Evolutionary conservation across 169 alveolate species (phyloP).

Genomic region (Cryptosporidium felis): DNA sequence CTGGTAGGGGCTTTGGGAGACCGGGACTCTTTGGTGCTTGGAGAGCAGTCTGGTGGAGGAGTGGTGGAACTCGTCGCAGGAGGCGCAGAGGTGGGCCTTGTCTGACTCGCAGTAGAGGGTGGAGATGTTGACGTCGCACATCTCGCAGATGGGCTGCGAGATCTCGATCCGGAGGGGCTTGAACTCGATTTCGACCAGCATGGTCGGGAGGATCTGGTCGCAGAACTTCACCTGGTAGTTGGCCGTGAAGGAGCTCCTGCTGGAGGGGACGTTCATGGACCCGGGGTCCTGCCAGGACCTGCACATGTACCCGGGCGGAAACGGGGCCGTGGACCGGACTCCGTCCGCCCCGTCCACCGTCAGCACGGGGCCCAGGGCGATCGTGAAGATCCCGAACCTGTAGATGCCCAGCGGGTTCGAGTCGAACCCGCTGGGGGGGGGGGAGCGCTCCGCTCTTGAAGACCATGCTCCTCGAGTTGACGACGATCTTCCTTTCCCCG

Average conservation of each 20-base stretch:
- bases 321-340: constrained; percentile 33
- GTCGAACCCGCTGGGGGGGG: constrained; percentile 65
- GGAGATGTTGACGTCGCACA: constrained; percentile 81
- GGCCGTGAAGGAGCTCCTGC: constrained; percentile 36
- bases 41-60: constrained; percentile 82
- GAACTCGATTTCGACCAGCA: constrained; percentile 80
- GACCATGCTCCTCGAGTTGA: constrained; percentile 39
- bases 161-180: constrained; percentile 82
- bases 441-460: constrained; percentile 66
- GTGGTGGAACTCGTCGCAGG: constrained; percentile 86
- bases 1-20: constrained; percentile 88
- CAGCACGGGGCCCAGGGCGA: constrained; percentile 56
- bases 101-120: constrained; percentile 84
- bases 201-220: constrained; percentile 81
- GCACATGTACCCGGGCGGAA: constrained; percentile 70
- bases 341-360: constrained; percentile 43
- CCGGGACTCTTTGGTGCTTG: constrained; percentile 84
- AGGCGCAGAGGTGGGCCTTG: constrained; percentile 87
- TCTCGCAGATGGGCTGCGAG: constrained; percentile 83
- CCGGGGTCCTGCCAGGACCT: constrained; percentile 46
- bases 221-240: constrained; percentile 77
- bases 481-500: constrained; percentile 12
- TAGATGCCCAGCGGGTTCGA: constrained; percentile 60
- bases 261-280: constrained; percentile 38
- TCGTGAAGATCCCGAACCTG: constrained; percentile 35